phyloP scores from a whole-genome alignment of 2,329 filamentous ascomycete species.

The Aulographum hederae region DNA sequence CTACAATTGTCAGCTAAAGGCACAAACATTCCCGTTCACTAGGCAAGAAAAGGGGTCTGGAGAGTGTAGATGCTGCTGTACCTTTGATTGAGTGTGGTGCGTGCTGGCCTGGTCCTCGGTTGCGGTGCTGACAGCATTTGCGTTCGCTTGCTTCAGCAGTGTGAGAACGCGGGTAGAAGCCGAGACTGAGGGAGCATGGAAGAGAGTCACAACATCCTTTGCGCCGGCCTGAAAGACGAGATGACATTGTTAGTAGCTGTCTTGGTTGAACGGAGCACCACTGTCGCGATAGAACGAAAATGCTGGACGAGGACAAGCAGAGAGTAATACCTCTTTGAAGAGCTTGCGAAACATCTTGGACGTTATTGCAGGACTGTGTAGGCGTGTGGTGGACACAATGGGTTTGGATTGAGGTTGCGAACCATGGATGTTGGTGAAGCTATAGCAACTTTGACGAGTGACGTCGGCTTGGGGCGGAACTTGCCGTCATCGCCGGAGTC shows the following conservation, averaged over 20 bases:
- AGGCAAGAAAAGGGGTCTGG: too few relatives aligned
- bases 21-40: too few relatives aligned
- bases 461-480: too few relatives aligned
- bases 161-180: constrained; percentile 56
- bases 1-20: too few relatives aligned
- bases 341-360: constrained; percentile 27
- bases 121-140: constrained; percentile 46
- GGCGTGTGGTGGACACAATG: too few relatives aligned
- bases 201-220: constrained; percentile 81
- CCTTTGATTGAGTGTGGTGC: constrained; percentile 41
- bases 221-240: constrained; percentile 21
- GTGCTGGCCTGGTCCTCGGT: constrained; percentile 60
- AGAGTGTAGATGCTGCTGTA: too few relatives aligned
- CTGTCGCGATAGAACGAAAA: background rate
- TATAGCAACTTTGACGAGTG: too few relatives aligned
- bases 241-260: constrained; percentile 6
- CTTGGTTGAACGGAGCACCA: background rate
- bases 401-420: too few relatives aligned
- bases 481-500: too few relatives aligned
- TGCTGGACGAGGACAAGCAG: too few relatives aligned
- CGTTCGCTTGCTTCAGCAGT: constrained; percentile 64
- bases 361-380: too few relatives aligned
- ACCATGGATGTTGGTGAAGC: too few relatives aligned
- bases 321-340: constrained; percentile 29
- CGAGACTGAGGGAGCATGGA: constrained; percentile 64